Evolutionary conservation across 2,329 filamentous ascomycete species (phyloP), one percentile per base, ranked within the genome.

Genomic region (Cladosporium sp.): DNA sequence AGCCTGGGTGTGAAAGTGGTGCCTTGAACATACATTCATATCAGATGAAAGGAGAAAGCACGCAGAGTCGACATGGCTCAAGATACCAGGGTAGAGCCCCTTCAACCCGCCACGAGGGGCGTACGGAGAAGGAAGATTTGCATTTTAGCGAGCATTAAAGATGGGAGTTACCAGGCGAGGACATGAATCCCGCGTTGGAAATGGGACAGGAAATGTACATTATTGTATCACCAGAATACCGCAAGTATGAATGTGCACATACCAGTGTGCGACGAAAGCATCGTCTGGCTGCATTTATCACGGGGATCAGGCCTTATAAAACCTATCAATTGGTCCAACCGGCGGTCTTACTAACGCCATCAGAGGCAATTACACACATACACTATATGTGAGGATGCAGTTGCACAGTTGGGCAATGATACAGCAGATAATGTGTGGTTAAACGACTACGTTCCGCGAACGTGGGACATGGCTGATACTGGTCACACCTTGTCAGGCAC

Each of bases 1-100:
- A 83, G 82, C 71, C 77, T 83, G 66, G 82, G 82, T 2, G 79
- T 84, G 11, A 78, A 81, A 1, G 77, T 84, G 66, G 81, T 83
- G 76, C 81, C 81, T 64, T 83, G 72, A 56, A 46, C 18, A 21
- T 18, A 14, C 25, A 23, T 16, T 5, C 28, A n/a, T 6, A 39
- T 14, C 48, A 62, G 48, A 26, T 3, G 49, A 53, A 51, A 63
- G 18, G 16, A 30, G 23, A 32, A 39, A 58, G 30, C 23, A 63
- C 26, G 21, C 28, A 14, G 21, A 39, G 23, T n/a, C 32, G 14
- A 46, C 13, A 34, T 8, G 11, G 32, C 25, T 36, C 32, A 43
- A 30, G 28, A 43, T n/a, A 54, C 49, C 32, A 56, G 49, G 21
- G 46, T 18, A 51, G 30, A n/a, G 32, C 25, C 25, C 30, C 23